These are phyloP conservation scores for Trypanosoma grayi DNA, from an alignment of 208 protist genomes.

Conservation along the genomic window DNA sequence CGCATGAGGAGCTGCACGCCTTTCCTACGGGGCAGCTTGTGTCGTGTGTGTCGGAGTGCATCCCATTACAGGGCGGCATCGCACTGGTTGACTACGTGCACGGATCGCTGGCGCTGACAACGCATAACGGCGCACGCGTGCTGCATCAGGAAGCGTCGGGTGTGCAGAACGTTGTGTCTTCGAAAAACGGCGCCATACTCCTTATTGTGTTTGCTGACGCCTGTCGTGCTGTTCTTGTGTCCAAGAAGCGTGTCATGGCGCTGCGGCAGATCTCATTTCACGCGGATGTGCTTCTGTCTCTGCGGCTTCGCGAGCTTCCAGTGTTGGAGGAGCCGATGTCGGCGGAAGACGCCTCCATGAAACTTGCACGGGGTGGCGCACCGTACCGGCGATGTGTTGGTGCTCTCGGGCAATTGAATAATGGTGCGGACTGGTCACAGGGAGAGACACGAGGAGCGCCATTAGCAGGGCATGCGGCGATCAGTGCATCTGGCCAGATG, in stretches of 20 bases:
- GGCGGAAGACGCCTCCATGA: neutral
- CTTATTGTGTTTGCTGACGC: constrained; percentile 14
- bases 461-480: neutral
- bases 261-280: constrained; percentile 23
- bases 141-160: constrained; percentile 16
- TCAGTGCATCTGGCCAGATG: constrained; percentile 24
- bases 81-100: constrained; percentile 24
- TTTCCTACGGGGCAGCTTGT: constrained; percentile 18
- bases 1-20: constrained; percentile 22
- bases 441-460: neutral
- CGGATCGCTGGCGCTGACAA: constrained; percentile 8
- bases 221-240: constrained; percentile 21
- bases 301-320: constrained; percentile 8
- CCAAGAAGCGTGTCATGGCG: constrained; percentile 11
- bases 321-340: constrained; percentile 15
- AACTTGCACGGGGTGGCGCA: neutral
- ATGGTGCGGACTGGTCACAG: neutral
- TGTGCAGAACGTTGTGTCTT: constrained; percentile 17
- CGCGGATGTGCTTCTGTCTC: constrained; percentile 15
- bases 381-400: neutral
- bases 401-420: neutral
- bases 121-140: constrained; percentile 16
- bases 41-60: constrained; percentile 14
- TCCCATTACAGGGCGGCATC: constrained; percentile 23
- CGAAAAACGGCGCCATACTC: constrained; percentile 17